These are phyloP conservation scores for Colletotrichum eleusines DNA, from an alignment of 2,329 filamentous ascomycete genomes.

Conservation along the genomic window DNA sequence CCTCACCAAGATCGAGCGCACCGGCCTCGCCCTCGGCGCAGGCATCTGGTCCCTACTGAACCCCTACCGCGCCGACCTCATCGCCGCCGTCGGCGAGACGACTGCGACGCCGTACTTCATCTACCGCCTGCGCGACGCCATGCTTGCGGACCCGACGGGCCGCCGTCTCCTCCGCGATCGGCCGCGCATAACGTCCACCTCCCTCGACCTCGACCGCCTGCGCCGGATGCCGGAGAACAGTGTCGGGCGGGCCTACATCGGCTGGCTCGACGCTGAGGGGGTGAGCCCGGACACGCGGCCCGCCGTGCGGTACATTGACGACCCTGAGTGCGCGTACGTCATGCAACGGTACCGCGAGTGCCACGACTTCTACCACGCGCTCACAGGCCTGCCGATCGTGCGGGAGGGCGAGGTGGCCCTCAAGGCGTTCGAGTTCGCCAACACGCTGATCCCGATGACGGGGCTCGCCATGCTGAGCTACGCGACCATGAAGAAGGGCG, in stretches of 20 bases:
- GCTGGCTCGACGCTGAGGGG: slow-evolving; percentile 93
- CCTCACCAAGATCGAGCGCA: slow-evolving; percentile 81
- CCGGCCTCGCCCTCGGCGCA: slow-evolving; percentile 75
- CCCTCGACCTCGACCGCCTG: slow-evolving; percentile 74
- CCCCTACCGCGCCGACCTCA: slow-evolving; percentile 89
- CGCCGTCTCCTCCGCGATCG: slow-evolving; percentile 91
- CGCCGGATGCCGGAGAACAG: slow-evolving; percentile 78
- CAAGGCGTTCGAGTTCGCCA: slow-evolving; percentile 97
- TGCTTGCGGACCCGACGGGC: slow-evolving; percentile 87
- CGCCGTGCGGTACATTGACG: slow-evolving; percentile 88
- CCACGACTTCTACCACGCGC: slow-evolving; percentile 97
- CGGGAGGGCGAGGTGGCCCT: slow-evolving; percentile 98
- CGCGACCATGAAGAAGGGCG: slow-evolving; percentile 84
- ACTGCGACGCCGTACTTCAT: slow-evolving; percentile 97
- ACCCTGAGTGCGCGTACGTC: slow-evolving; percentile 96
- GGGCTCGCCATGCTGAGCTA: slow-evolving; percentile 87
- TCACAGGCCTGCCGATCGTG: slow-evolving; percentile 90
- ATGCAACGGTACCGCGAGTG: slow-evolving; percentile 98
- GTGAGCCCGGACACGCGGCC: slow-evolving; percentile 92
- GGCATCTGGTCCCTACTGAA: slow-evolving; percentile 75
- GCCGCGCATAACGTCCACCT: slow-evolving; percentile 86
- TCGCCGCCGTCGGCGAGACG: slow-evolving; percentile 92
- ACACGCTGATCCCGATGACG: slow-evolving; percentile 95
- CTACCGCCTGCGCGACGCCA: slow-evolving; percentile 88
- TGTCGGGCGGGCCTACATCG: slow-evolving; percentile 85